Percentiles rank a stretch among this genome's conserved stretches.
These are phyloP conservation scores for Lichtheimia corymbifera DNA, from an alignment of 371 early-diverging fungal genomes.

Conservation along the genomic window DNA sequence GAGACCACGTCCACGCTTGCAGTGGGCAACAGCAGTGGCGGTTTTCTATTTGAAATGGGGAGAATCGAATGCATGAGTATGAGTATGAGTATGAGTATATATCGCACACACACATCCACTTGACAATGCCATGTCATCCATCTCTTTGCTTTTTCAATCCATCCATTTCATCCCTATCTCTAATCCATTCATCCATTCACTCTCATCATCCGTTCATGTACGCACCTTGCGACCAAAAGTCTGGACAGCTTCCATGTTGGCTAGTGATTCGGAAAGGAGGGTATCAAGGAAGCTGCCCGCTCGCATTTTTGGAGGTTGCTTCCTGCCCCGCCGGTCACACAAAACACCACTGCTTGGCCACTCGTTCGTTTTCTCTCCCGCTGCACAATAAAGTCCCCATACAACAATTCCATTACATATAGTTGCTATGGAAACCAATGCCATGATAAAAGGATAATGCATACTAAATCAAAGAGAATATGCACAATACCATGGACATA, in stretches of 20 bases:
- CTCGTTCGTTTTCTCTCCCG: background rate
- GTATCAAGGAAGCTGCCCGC: background rate
- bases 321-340: background rate
- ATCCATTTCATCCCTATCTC: background rate
- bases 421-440: too few relatives aligned
- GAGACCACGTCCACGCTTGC: slow-evolving; percentile 96
- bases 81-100: too few relatives aligned
- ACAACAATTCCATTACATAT: too few relatives aligned
- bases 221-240: slow-evolving; percentile 61
- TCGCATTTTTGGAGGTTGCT: background rate
- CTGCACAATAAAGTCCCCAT: background rate
- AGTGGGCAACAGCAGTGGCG: slow-evolving; percentile 99
- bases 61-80: background rate
- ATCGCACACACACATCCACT: too few relatives aligned
- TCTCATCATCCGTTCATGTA: slow-evolving; percentile 12
- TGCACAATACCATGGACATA: too few relatives aligned
- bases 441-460: too few relatives aligned
- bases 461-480: too few relatives aligned
- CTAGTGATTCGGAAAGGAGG: slow-evolving; percentile 12
- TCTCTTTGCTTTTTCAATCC: background rate
- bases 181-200: slow-evolving; percentile 10
- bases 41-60: slow-evolving; percentile 80
- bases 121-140: too few relatives aligned
- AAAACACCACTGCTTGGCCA: background rate
- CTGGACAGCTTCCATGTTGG: slow-evolving; percentile 58